Evolutionary conservation across 106 monocot genomes (phyloP).

Genomic region (Narthecium ossifragum): DNA sequence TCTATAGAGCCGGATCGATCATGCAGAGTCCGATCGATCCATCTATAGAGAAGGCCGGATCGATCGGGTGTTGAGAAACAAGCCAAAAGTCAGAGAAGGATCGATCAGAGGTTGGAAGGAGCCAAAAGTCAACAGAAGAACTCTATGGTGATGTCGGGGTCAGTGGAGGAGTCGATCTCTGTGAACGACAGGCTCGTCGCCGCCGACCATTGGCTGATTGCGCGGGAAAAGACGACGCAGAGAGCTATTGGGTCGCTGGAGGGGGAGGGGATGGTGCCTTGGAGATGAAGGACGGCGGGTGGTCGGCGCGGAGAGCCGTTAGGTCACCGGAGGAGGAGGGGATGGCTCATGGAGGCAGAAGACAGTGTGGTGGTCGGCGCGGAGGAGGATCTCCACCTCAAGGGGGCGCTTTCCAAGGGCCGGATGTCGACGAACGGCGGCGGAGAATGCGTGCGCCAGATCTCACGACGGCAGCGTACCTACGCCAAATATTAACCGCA

Average conservation of each 20-base stretch:
- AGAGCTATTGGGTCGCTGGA: slow-evolving; percentile 26
- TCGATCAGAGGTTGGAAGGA: no score
- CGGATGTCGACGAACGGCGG: no score
- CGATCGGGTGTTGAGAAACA: no score
- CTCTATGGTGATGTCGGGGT: slow-evolving; percentile 66
- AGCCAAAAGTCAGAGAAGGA: no score
- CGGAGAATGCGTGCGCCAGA: no score
- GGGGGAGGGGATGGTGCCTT: slow-evolving; percentile 31
- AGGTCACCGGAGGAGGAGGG: slow-evolving; percentile 68
- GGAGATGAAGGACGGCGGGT: slow-evolving; percentile 44
- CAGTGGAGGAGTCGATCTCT: slow-evolving; percentile 14
- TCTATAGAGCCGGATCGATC: no score
- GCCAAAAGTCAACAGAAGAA: slow-evolving; percentile 74
- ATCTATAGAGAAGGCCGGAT: no score
- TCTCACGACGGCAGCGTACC: no score
- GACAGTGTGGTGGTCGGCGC: neutral
- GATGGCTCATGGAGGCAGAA: slow-evolving; percentile 41
- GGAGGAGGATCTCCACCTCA: no score
- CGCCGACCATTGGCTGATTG: slow-evolving; percentile 67
- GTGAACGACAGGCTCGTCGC: slow-evolving; percentile 50
- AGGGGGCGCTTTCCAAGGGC: no score
- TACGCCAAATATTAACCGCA: no score
- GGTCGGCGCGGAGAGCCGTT: slow-evolving; percentile 35
- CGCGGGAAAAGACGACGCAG: slow-evolving; percentile 52
- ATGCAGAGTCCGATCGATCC: no score